Evolutionary conservation across 805 yeast genomes (phyloP), one percentile per base, ranked within the genome.

Genomic region (Grigorovia yakushimaensis): DNA sequence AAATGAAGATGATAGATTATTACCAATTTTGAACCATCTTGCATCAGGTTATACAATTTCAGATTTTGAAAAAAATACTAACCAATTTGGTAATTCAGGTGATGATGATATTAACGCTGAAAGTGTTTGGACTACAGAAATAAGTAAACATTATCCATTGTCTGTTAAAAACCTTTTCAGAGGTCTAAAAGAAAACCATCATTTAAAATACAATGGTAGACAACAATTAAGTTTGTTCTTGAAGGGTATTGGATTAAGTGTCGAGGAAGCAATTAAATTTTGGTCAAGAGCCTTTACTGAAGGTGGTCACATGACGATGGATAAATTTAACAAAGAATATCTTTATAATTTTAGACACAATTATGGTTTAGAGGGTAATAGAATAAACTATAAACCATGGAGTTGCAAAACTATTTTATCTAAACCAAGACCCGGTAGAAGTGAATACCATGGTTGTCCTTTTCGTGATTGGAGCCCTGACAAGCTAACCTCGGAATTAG

Each of bases 401-500:
- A 84, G 82, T 60, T 93, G 97, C 69, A 76, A 79, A 38, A 79
- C 82, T 1, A 87, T 93, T 39, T 65, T 87, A 49, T 72, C 79
- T 23, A 81, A 81, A 54, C 87, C 88, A 7, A 76, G 81, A 52
- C 88, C 95, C 0, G 70, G 71, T 10, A 72, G 74, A 43, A 74
- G 73, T 39, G 95, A 89, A 54, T 76, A 69, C 49, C 96, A 91
- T 61, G 98, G 98, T 2, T 91, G 98, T 65, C 97, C 98, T 5
- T 93, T 85, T 66, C 71, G 95, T 47, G 91, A 84, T 57, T 69
- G 84, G 57, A 72, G 76, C 11, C 61, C 76, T n/a, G 94, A 86
- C 41, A 73, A 76, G 46, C 70, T 93, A 43, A 71, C 75, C 6
- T 54, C 57, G 3, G 77, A 78, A 50, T 70, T 93, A 53, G 70